Base-by-base conservation (phyloP, 306 rosid genomes). In the Alnus rubra region DNA sequence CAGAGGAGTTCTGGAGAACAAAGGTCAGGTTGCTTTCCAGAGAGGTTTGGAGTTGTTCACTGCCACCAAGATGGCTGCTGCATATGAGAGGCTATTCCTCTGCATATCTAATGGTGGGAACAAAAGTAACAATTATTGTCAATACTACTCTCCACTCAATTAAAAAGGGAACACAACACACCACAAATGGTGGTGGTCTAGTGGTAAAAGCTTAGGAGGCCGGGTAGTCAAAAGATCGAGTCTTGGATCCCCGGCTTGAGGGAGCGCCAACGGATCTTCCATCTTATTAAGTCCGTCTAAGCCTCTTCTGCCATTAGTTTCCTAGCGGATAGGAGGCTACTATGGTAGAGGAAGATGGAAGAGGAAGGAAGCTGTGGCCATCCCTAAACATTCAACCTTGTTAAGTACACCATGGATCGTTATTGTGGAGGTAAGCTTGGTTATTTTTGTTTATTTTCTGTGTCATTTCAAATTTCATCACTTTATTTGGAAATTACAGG, bases 21-120 rank as follows among this genome's bases (percentile, higher is more conserved):
- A 87, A 75, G 97, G 96, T 69, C 73, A 84, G 55, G 78, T 84
- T 74, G 89, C 95, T 33, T 39, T 73, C 56, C 86, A 82, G 56
- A 92, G 91, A 89, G 94, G 97, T 71, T 76, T 89, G 79, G 76
- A 87, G 64, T 52, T 90, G 78, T 92, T 90, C 85, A 90, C 97
- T 16, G 89, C 95, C 44, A 90, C 80, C 10, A 92, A 89, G 65
- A 92, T 92, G 97, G 85, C 80, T 10, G 84, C 88, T 4, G 84
- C 95, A 53, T 92, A 90, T 73, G 97, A 92, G 81, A 77, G 92
- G 74, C 93, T 92, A 59, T 90, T 92, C 88, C 91, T 90, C 59
- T 92, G 97, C 84, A 58, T 91, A 71, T 81, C 93, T 45, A 80
- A 69, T 11, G 78, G 76, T 35, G 83, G 80, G 64, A 81, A 78